Conservation (phyloP, 257 asterid genomes). For the Jacaranda mimosifolia region DNA sequence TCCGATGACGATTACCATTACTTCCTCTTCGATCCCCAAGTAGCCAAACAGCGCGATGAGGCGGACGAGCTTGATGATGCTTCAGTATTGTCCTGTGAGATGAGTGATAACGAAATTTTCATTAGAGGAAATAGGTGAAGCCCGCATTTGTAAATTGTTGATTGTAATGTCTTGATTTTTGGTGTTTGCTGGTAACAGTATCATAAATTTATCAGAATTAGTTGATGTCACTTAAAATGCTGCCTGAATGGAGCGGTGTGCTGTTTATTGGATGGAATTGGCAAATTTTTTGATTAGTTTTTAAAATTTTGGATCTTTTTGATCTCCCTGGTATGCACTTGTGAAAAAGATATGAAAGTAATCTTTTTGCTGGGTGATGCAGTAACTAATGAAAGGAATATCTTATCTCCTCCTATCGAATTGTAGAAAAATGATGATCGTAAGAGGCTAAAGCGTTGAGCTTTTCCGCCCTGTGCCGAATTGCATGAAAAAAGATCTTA, state of each 20-base stretch:
- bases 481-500: background rate
- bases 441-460: slow-evolving; percentile 1
- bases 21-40: slow-evolving; percentile 74
- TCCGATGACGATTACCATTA: slow-evolving; percentile 59
- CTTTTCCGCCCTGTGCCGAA: background rate
- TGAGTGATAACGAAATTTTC: slow-evolving; percentile 83
- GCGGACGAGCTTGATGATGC: slow-evolving; percentile 49
- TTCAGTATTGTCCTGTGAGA: slow-evolving; percentile 48
- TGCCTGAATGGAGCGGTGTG: slow-evolving; percentile 9
- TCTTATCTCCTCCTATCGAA: background rate
- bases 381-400: background rate
- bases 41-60: slow-evolving; percentile 62
- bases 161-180: background rate
- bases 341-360: background rate
- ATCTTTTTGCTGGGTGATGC: background rate
- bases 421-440: slow-evolving; percentile 16
- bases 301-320: background rate
- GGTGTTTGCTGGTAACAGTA: background rate
- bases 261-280: slow-evolving; percentile 34
- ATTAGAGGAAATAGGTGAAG: slow-evolving; percentile 73
- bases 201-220: slow-evolving; percentile 5
- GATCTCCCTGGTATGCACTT: background rate
- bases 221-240: background rate
- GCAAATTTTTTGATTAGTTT: slow-evolving; percentile 6
- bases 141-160: background rate